Conservation (phyloP, 2,329 filamentous ascomycete genomes). For the Ciborinia camelliae region DNA sequence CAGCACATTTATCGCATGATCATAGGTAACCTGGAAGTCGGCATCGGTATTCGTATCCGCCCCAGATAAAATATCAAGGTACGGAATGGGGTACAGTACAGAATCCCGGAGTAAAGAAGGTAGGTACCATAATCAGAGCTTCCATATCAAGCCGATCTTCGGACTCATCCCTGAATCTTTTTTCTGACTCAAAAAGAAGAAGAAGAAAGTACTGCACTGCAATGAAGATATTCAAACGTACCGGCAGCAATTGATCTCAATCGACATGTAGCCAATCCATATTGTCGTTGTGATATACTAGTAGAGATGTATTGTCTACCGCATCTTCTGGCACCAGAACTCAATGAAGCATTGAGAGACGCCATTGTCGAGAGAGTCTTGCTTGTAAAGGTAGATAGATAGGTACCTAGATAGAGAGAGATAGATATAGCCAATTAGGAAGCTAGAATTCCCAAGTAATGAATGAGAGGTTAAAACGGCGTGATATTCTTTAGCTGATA, state of each 20-base stretch:
- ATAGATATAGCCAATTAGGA: neutral
- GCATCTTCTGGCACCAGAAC: conserved; percentile 6
- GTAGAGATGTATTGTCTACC: conserved; percentile 1
- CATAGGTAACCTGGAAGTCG: no score
- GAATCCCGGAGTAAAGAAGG: neutral
- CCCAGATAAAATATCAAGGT: neutral
- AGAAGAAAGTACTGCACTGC: no score
- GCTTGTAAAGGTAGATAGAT: neutral
- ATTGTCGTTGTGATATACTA: neutral
- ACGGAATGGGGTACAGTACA: neutral
- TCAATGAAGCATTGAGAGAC: conserved; percentile 8
- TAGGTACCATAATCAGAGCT: neutral
- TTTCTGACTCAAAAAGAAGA: neutral
- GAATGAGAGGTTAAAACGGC: neutral
- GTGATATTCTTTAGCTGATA: neutral
- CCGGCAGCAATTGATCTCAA: conserved; percentile 1
- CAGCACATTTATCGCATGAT: conserved; percentile 12
- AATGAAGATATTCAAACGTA: neutral
- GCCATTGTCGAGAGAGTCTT: conserved; percentile 1
- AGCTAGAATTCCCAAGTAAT: neutral
- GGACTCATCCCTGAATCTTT: neutral
- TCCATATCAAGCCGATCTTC: neutral
- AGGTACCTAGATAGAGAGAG: no score
- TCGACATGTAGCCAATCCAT: neutral
- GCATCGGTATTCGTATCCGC: neutral